A percentile compares a stretch with the other conserved stretches of the same genome.
phyloP scores from a whole-genome alignment of 805 yeast genomes.

The Yarrowia bubula region DNA sequence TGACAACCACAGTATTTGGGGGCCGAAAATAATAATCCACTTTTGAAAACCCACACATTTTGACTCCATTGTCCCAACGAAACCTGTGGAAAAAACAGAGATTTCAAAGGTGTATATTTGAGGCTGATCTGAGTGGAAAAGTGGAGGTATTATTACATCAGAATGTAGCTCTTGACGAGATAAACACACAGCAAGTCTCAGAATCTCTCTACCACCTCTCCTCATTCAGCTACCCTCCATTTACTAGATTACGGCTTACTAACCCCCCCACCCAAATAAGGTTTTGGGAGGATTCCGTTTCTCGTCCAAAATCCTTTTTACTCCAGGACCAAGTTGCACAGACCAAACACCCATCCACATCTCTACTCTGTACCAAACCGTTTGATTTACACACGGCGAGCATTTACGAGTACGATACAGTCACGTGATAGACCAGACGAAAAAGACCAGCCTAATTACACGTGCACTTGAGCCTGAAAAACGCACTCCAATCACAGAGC shows the following conservation, averaged over 20 bases:
- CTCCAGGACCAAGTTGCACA: conserved; percentile 1
- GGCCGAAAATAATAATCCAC: too few relatives aligned
- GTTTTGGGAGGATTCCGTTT: not conserved
- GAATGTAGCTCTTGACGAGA: not conserved
- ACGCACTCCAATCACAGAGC: too few relatives aligned
- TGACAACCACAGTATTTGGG: not conserved
- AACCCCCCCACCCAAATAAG: conserved; percentile 16
- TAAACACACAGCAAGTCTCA: not conserved
- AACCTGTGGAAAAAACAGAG: conserved; percentile 10
- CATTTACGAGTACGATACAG: not conserved
- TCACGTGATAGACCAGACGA: not conserved
- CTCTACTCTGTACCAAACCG: not conserved
- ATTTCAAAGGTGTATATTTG: not conserved
- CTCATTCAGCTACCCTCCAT: not conserved
- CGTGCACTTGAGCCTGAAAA: too few relatives aligned
- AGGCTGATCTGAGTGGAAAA: not conserved
- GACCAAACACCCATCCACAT: conserved; percentile 1
- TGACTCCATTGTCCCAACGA: conserved; percentile 2
- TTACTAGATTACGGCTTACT: not conserved
- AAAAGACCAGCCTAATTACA: too few relatives aligned
- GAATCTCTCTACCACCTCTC: not conserved
- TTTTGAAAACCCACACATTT: too few relatives aligned
- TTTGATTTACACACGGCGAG: too few relatives aligned
- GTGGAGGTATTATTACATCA: too few relatives aligned
- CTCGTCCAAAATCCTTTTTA: conserved; percentile 21